These are phyloP conservation scores for Drechslerella stenobrocha DNA, from an alignment of 2,329 filamentous ascomycete species.

Conservation along the genomic window DNA sequence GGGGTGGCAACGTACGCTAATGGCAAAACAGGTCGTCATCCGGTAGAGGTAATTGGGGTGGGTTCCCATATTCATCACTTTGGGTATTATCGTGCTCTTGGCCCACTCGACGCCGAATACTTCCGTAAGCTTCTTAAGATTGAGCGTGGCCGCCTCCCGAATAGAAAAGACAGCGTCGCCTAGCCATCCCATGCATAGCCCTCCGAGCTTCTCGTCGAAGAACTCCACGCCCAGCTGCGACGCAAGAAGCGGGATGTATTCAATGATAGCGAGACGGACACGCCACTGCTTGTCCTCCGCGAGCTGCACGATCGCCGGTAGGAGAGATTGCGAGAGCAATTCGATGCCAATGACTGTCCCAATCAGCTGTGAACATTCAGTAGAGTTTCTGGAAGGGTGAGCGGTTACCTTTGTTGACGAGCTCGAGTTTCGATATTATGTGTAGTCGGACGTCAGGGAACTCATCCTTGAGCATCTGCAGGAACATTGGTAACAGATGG, in stretches of 20 bases:
- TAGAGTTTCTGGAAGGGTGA: neutral
- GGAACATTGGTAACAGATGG: slow-evolving; percentile 96
- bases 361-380: slow-evolving; percentile 3
- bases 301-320: slow-evolving; percentile 94
- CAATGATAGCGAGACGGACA: slow-evolving; percentile 95
- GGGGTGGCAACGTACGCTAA: slow-evolving; percentile 72
- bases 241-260: slow-evolving; percentile 95
- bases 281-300: slow-evolving; percentile 99
- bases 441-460: slow-evolving; percentile 97
- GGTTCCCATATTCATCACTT: slow-evolving; percentile 97
- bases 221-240: slow-evolving; percentile 95
- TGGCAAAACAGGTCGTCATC: slow-evolving; percentile 99
- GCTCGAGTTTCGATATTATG: slow-evolving; percentile 99
- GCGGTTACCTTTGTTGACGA: slow-evolving; percentile 81
- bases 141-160: slow-evolving; percentile 93
- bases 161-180: slow-evolving; percentile 99
- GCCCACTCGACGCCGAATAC: slow-evolving; percentile 99
- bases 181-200: slow-evolving; percentile 96
- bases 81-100: slow-evolving; percentile 93
- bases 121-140: slow-evolving; percentile 96
- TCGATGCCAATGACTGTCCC: slow-evolving; percentile 90
- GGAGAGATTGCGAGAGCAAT: slow-evolving; percentile 88
- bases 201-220: slow-evolving; percentile 96
- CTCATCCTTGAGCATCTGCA: slow-evolving; percentile 99
- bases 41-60: slow-evolving; percentile 99